Conservation (phyloP, 768 basidiomycete genomes). For the Termitomyces sp. region DNA sequence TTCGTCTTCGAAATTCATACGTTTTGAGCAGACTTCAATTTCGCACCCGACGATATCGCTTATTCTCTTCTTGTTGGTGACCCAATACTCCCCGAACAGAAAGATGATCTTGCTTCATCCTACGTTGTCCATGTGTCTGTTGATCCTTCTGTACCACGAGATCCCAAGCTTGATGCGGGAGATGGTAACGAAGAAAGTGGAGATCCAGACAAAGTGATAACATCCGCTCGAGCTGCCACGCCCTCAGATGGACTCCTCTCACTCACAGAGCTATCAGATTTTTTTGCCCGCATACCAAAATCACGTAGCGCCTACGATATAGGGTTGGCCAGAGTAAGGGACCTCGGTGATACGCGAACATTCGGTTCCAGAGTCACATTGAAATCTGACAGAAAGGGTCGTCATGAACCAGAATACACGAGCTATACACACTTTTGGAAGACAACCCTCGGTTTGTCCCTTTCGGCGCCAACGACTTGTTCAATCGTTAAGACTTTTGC, state of each 20-base stretch:
- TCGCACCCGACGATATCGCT: conserved; percentile 71
- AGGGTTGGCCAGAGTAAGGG: conserved; percentile 27
- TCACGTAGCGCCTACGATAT: conserved; percentile 67
- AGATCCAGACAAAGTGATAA: conserved; percentile 70
- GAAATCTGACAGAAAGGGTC: conserved; percentile 40
- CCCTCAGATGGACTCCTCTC: conserved; percentile 67
- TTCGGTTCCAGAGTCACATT: conserved; percentile 48
- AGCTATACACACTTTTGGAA: conserved; percentile 89
- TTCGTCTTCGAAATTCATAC: neutral
- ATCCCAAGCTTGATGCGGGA: conserved; percentile 20
- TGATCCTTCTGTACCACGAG: conserved; percentile 47
- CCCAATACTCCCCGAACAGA: conserved; percentile 48
- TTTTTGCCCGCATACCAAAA: conserved; percentile 34
- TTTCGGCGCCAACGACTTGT: neutral
- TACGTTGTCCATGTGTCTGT: conserved; percentile 69
- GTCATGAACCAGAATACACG: conserved; percentile 78
- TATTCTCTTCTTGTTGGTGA: conserved; percentile 75
- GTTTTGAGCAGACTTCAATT: conserved; percentile 74
- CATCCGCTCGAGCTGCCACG: conserved; percentile 58
- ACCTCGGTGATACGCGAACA: conserved; percentile 18
- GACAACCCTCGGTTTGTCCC: conserved; percentile 59
- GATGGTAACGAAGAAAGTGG: conserved; percentile 44
- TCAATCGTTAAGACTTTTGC: neutral
- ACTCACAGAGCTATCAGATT: conserved; percentile 43
- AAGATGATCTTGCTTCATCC: conserved; percentile 48